These are phyloP conservation scores for Fragilaria radians DNA, from an alignment of 108 stramenopile species.

Conservation along the genomic window DNA sequence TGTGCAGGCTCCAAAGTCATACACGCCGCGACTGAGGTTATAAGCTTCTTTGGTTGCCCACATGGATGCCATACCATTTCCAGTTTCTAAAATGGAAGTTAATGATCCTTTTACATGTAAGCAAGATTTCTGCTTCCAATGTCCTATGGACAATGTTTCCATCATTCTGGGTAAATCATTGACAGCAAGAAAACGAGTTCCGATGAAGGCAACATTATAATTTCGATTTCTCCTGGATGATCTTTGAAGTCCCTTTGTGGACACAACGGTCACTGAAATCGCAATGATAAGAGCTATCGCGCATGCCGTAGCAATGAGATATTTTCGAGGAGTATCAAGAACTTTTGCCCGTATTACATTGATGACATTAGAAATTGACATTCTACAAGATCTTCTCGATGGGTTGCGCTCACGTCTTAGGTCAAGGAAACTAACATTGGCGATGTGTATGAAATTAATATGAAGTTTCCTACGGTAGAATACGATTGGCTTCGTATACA, in stretches of 20 bases:
- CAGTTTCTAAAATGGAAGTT: constrained; percentile 18
- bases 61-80: constrained; percentile 35
- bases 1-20: constrained; percentile 46
- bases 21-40: constrained; percentile 8
- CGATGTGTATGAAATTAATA: no score
- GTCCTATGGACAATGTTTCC: constrained; percentile 18
- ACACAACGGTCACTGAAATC: neutral
- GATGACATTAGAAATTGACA: no score
- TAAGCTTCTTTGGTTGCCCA: constrained; percentile 1
- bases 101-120: constrained; percentile 30
- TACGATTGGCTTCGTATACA: no score
- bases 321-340: no score
- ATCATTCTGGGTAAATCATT: constrained; percentile 46
- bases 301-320: neutral
- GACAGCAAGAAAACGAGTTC: constrained; percentile 41
- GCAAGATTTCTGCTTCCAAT: constrained; percentile 31
- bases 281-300: neutral
- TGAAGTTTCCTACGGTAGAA: no score
- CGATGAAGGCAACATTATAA: constrained; percentile 34
- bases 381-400: no score
- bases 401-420: no score
- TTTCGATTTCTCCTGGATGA: neutral
- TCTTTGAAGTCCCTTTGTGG: neutral
- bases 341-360: no score
- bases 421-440: no score